phyloP scores from a whole-genome alignment of 176 grass and related monocot genomes.

The Stipa capillata region DNA sequence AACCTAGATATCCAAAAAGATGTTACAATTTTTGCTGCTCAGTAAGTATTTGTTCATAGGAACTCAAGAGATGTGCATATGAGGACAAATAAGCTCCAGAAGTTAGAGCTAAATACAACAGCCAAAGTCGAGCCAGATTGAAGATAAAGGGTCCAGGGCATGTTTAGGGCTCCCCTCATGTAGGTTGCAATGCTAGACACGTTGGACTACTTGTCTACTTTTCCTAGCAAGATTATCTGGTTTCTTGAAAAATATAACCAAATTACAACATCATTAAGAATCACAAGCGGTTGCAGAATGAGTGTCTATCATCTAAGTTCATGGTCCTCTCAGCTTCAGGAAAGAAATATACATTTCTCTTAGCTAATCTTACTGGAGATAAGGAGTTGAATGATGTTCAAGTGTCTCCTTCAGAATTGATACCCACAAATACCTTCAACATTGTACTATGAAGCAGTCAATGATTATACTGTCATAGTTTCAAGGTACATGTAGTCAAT shows the following conservation, averaged over 20 bases:
- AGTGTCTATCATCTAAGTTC: background rate
- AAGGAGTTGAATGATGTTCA: background rate
- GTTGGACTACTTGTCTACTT: background rate
- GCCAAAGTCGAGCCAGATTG: constrained; percentile 15
- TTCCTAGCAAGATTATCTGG: background rate
- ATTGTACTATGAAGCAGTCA: background rate
- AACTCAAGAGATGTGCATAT: constrained; percentile 11
- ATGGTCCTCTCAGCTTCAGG: background rate
- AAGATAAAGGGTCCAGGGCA: background rate
- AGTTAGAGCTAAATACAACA: constrained; percentile 17
- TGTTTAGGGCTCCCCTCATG: background rate
- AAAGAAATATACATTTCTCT: background rate
- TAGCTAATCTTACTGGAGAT: background rate
- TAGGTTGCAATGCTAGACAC: background rate
- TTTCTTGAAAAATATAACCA: background rate
- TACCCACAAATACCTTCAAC: background rate
- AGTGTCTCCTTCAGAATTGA: background rate
- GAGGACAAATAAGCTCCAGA: constrained; percentile 12
- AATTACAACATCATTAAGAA: background rate
- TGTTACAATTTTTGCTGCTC: background rate
- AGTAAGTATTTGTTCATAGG: background rate
- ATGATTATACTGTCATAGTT: background rate
- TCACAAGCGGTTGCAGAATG: background rate
- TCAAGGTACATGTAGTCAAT: background rate
- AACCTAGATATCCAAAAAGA: constrained; percentile 4